Base-by-base conservation (phyloP, 768 basidiomycete species). In the Phaeolepiota aurea region DNA sequence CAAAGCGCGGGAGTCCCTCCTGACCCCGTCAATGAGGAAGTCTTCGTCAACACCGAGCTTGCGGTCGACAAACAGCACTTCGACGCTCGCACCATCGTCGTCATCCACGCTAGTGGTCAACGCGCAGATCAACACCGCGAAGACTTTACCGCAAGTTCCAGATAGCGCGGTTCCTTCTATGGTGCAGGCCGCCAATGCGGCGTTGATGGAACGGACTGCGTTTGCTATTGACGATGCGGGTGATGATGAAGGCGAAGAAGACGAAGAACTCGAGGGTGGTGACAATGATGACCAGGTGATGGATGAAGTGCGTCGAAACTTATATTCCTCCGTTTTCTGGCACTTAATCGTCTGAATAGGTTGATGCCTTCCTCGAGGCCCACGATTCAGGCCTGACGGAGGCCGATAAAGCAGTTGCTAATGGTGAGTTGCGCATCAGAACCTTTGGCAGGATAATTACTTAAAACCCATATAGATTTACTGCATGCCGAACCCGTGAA, bases 171-270 rank as follows among this genome's bases (percentile, higher is more conserved):
- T 80, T 15, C 66, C 79, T 55, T 73, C 82, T 4, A 74, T 85
- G 65, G 67, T 88, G 36, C 71, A 82, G 51, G 82, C 80, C 0
- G 87, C 83, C 38, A 85, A 77, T 47, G 83, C 83, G 21, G 87
- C 87, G 20, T 69, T 90, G 34, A 83, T 93, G 83, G 87, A 94
- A 56, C 71, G 94, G 32, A 91, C 89, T 18, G 83, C 85, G 48
- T 99, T 99, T 57, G 90, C 90, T n/a, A 96, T 98, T 44, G 96
- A 99, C 54, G 90, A 92, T 59, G 88, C 82, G 3, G 83, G 80
- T 39, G 87, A 89, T 43, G 86, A 84, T 9, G 87, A 87, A 19
- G 82, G 81, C 0, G 84, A 87, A 61, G 82, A 55, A 63, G 79
- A 57, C 4, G 76, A 71, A 3, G 78, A 76, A 14, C 19, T 65